phyloP scores from a whole-genome alignment of 2,329 filamentous ascomycete genomes.

The Neofusicoccum cordaticola region DNA sequence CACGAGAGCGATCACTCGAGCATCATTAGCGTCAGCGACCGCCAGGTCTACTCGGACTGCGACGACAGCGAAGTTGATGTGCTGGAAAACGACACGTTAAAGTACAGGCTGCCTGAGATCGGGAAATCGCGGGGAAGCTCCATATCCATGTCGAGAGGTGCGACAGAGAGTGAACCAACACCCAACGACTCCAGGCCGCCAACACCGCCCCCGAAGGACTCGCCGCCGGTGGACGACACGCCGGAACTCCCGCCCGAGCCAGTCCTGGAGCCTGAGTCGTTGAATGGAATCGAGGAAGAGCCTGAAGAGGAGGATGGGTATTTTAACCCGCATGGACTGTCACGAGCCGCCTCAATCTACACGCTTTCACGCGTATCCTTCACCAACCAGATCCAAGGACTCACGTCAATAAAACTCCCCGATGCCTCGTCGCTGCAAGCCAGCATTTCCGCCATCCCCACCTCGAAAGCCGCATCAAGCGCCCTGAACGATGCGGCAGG shows the following conservation, averaged over 20 bases:
- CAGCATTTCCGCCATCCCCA: slow-evolving; percentile 80
- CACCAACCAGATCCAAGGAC: slow-evolving; percentile 84
- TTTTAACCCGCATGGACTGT: slow-evolving; percentile 62
- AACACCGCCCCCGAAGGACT: slow-evolving; percentile 54
- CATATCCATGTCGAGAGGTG: not conserved
- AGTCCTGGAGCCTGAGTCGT: not conserved
- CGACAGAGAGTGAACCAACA: not conserved
- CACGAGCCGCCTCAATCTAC: slow-evolving; percentile 81
- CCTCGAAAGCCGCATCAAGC: slow-evolving; percentile 76
- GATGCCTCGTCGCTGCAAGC: slow-evolving; percentile 79
- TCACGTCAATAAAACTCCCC: slow-evolving; percentile 86
- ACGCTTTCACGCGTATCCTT: slow-evolving; percentile 91
- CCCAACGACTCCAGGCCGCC: slow-evolving; percentile 31
- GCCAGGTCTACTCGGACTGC: slow-evolving; percentile 49
- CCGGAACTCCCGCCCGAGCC: slow-evolving; percentile 22
- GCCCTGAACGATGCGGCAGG: slow-evolving; percentile 84
- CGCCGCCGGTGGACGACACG: slow-evolving; percentile 19
- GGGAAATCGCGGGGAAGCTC: slow-evolving; percentile 44
- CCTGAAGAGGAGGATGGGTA: slow-evolving; percentile 53
- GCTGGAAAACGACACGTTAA: slow-evolving; percentile 67
- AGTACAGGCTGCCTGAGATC: slow-evolving; percentile 71
- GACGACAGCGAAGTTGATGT: slow-evolving; percentile 20
- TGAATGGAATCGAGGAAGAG: slow-evolving; percentile 35
- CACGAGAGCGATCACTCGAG: slow-evolving; percentile 46
- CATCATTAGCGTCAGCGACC: slow-evolving; percentile 53